Base-by-base conservation (phyloP, 768 basidiomycete species). In the Clavulina sp. region DNA sequence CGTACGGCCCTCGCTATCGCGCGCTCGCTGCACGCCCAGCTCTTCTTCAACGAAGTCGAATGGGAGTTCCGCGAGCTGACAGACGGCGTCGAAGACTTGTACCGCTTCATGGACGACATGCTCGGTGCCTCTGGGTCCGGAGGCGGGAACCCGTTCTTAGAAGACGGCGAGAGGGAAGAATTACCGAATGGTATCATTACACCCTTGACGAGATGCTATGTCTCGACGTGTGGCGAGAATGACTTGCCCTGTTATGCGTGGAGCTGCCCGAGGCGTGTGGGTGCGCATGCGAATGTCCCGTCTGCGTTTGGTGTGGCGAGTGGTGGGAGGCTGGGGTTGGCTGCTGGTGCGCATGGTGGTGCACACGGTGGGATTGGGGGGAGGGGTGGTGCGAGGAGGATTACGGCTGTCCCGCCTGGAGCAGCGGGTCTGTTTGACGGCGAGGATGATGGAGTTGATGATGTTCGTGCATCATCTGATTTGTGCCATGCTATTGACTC, bases 11-110 rank as follows among this genome's bases (percentile, higher is more conserved):
- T 95, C 28, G 80, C 84, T 61, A 81, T 93, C 33, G 95, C 89
- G 3, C 79, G 88, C 34, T 86, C 84, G 52, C 70, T 97, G 33
- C 91, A 96, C 61, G 81, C 76, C 53, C 88, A 93, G 62, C 73
- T 97, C 3, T 96, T 89, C 71, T 92, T 95, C 65, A 87, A 88
- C 61, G 93, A 97, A 63, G 91, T 96, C 4, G 91, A 96, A 61
- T 93, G 91, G 86, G 87, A 84, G 29, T 78, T 80, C 48, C 77
- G 80, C 19, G 71, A 80, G 1, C 66, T 95, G 51, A 77, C 83
- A 52, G 89, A 92, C 60, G 80, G 84, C 2, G 84, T 92, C 3
- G 89, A 92, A 60, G 87, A 92, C 56, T 89, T 95, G 4, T 95
- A 85, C 66, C 84, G 83, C 72, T 93, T 95, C 64, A 69, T 86